phyloP scores from a whole-genome alignment of 2,329 filamentous ascomycete genomes.

The Stachybotrys echinatus region DNA sequence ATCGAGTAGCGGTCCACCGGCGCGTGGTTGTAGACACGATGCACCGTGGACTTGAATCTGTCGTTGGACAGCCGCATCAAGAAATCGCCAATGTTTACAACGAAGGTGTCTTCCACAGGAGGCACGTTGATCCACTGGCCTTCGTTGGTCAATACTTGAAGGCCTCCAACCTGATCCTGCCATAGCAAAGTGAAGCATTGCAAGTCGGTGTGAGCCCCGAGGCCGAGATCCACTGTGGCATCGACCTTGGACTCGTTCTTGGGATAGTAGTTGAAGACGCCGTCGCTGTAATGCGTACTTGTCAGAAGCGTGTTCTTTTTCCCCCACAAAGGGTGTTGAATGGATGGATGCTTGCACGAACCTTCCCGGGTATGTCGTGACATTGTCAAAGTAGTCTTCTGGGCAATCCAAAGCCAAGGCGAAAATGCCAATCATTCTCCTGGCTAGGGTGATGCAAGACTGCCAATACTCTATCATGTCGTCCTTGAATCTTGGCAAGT shows the following conservation, averaged over 20 bases:
- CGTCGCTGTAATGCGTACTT: conserved; percentile 2
- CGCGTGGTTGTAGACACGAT: conserved; percentile 40
- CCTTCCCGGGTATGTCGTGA: conserved; percentile 6
- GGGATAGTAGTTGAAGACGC: conserved; percentile 5
- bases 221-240: conserved; percentile 1
- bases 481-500: conserved; percentile 42
- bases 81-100: conserved; percentile 20
- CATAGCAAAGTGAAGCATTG: conserved; percentile 25
- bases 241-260: conserved; percentile 1
- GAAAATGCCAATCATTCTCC: conserved; percentile 45
- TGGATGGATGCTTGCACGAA: background rate
- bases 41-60: conserved; percentile 24
- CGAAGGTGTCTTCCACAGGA: conserved; percentile 15
- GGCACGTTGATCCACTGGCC: conserved; percentile 17
- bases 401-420: conserved; percentile 48
- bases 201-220: conserved; percentile 25
- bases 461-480: conserved; percentile 42
- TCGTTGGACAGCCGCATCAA: conserved; percentile 18
- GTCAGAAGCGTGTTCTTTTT: no score
- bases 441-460: conserved; percentile 42
- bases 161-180: conserved; percentile 29
- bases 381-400: conserved; percentile 48
- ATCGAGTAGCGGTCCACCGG: conserved; percentile 41
- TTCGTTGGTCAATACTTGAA: conserved; percentile 14
- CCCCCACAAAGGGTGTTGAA: background rate